Evolutionary conservation across 192 early-diverging fungal species (phyloP), one percentile per base, ranked within the genome.

Genomic region (Backusella tarrabulga): DNA sequence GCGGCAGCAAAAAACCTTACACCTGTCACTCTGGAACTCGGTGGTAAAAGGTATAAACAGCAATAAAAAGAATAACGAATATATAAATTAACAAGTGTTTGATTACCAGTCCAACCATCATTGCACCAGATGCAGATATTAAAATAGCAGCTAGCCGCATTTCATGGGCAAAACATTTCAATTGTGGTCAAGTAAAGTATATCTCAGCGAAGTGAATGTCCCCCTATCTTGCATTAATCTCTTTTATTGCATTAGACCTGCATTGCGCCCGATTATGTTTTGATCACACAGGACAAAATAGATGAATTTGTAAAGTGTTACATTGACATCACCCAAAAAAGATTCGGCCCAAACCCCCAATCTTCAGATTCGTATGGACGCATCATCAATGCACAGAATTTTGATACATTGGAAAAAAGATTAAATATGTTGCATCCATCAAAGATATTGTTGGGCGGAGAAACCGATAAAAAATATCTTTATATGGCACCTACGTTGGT

Each of bases 1-100:
- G 96, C 96, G n/a, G 96, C 96, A 21, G 91, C 93, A 21, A 92
- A 96, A 79, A 86, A 95, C 56, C 86, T 97, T 52, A 93, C 96
- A 5, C 91, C 93, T 15, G 93, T 96, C 7, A 91, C 94, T 46
- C 87, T 99, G 36, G 97, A 97, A 83, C 90, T 99, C 23, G 97
- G 97, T 42, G 97, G 97, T 46, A 99, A 99, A 80, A 85, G 81
- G 86, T 87, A 71, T 74, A 72, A 67, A 4, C 32, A 76, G 11
- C 4, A 26, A 19, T 26, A 74, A 32, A 21, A 15, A 60, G n/a
- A 36, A 17, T 23, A 12, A 63, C 12, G 23, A 12, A 63, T 63
- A 21, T 44, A 63, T 63, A 12, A 26, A 29, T n/a, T 36, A 35
- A 35, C 29, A 11, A 50, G 42, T 9, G 2, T 29, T 63, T 23